Conservation (phyloP, 768 basidiomycete genomes). For the Chalciporus chontae region DNA sequence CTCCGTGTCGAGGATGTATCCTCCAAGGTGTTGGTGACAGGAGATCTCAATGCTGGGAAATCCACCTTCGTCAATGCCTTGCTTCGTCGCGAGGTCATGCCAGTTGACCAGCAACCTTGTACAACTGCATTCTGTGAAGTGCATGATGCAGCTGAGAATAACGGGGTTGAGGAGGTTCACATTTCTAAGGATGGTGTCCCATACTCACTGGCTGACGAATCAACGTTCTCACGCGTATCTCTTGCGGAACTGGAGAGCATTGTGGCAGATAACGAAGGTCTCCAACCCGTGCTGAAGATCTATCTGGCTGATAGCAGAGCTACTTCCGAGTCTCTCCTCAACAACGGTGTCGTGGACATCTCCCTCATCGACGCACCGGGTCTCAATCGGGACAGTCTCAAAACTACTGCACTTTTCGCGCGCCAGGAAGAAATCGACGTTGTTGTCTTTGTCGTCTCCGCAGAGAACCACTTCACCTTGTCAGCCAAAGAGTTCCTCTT, state of each 20-base stretch:
- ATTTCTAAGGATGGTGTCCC: constrained; percentile 62
- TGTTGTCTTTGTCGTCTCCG: constrained; percentile 95
- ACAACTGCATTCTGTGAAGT: constrained; percentile 98
- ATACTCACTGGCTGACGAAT: constrained; percentile 69
- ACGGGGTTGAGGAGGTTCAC: constrained; percentile 81
- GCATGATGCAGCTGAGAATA: constrained; percentile 81
- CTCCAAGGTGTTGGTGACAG: constrained; percentile 95
- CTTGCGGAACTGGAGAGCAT: constrained; percentile 76
- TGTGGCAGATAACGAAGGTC: constrained; percentile 55
- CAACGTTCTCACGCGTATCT: constrained; percentile 68
- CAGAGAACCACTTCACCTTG: constrained; percentile 97
- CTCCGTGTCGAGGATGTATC: constrained; percentile 87
- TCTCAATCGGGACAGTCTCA: constrained; percentile 89
- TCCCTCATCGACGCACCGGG: constrained; percentile 98
- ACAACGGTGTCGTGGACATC: constrained; percentile 95
- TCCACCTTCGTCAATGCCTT: constrained; percentile 97
- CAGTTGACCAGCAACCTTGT: constrained; percentile 96
- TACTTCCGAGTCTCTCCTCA: constrained; percentile 79
- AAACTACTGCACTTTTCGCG: constrained; percentile 93
- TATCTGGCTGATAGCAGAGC: constrained; percentile 83
- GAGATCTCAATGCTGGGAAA: constrained; percentile 97
- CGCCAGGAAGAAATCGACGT: constrained; percentile 99
- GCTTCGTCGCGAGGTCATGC: constrained; percentile 87
- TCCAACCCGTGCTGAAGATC: constrained; percentile 73
- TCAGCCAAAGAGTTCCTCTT: constrained; percentile 92